phyloP scores from a whole-genome alignment of 2,329 filamentous ascomycete species.

The Alternaria incomplexa region DNA sequence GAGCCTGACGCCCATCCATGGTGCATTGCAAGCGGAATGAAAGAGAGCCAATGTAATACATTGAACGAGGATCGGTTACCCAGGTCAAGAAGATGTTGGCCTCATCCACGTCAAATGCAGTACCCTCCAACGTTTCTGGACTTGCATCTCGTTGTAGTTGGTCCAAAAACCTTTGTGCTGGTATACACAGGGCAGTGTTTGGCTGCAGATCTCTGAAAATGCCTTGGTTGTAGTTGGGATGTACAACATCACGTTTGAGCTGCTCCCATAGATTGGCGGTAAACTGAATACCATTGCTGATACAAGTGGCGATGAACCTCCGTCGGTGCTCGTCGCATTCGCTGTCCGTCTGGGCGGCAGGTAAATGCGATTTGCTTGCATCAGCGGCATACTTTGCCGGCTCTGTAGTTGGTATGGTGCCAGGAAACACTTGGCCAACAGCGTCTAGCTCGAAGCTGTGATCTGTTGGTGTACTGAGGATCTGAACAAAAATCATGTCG shows the following conservation, averaged over 20 bases:
- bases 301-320: slow-evolving; percentile 20
- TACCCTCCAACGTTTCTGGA: background rate
- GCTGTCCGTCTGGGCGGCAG: background rate
- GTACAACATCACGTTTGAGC: slow-evolving; percentile 14
- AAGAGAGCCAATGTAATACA: slow-evolving; percentile 15
- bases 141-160: background rate
- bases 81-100: slow-evolving; percentile 21
- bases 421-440: background rate
- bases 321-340: slow-evolving; percentile 9
- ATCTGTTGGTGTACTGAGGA: background rate
- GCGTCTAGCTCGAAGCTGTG: background rate
- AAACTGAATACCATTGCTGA: slow-evolving; percentile 12
- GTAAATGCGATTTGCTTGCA: background rate
- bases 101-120: slow-evolving; percentile 8
- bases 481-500: slow-evolving; percentile 13
- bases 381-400: background rate
- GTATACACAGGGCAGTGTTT: background rate
- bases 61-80: slow-evolving; percentile 22
- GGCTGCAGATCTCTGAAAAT: slow-evolving; percentile 6
- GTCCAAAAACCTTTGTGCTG: slow-evolving; percentile 9
- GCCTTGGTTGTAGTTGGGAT: slow-evolving; percentile 18
- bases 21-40: slow-evolving; percentile 6
- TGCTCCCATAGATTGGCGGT: slow-evolving; percentile 20
- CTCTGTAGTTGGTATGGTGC: background rate
- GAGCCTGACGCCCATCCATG: background rate